Percentiles rank a stretch among this genome's conserved stretches.
These are phyloP conservation scores for Lactarius deliciosus DNA, from an alignment of 768 basidiomycete genomes.

Conservation along the genomic window DNA sequence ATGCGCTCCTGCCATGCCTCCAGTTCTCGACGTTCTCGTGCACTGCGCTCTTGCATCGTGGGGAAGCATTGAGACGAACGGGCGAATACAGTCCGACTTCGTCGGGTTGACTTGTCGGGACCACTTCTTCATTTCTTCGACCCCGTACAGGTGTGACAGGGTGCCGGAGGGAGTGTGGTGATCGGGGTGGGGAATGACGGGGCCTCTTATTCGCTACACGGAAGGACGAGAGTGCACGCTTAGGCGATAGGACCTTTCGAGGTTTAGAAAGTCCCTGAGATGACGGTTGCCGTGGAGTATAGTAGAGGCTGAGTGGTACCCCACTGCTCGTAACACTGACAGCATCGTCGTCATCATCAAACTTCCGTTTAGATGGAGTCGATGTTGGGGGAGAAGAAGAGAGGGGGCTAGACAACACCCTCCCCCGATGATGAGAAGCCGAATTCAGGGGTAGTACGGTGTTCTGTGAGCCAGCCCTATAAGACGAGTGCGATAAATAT, in stretches of 20 bases:
- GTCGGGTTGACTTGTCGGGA: slow-evolving; percentile 25
- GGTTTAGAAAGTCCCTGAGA: slow-evolving; percentile 2
- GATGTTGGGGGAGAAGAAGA: not conserved
- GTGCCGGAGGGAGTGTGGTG: not conserved
- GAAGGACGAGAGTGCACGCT: not conserved
- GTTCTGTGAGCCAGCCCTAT: not conserved
- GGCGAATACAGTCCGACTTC: slow-evolving; percentile 25
- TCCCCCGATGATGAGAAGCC: slow-evolving; percentile 2
- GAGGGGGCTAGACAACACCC: not conserved
- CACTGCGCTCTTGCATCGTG: not conserved
- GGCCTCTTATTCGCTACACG: slow-evolving; percentile 9
- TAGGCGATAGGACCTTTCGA: not conserved
- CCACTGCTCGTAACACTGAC: slow-evolving; percentile 17
- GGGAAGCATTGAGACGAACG: not conserved
- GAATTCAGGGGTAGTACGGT: not conserved
- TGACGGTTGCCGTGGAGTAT: slow-evolving; percentile 5
- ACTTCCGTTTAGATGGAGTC: slow-evolving; percentile 22
- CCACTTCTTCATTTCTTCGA: slow-evolving; percentile 4
- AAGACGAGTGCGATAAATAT: not conserved
- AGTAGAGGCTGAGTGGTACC: slow-evolving; percentile 28
- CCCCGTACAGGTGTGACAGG: slow-evolving; percentile 16
- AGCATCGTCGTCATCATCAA: slow-evolving; percentile 9
- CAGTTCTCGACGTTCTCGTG: slow-evolving; percentile 24
- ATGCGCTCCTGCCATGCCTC: slow-evolving; percentile 22
- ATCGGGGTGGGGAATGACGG: not conserved